These are phyloP conservation scores for Tetrapyrgos nigripes DNA, from an alignment of 1,284 basidiomycete species.

Conservation along the genomic window DNA sequence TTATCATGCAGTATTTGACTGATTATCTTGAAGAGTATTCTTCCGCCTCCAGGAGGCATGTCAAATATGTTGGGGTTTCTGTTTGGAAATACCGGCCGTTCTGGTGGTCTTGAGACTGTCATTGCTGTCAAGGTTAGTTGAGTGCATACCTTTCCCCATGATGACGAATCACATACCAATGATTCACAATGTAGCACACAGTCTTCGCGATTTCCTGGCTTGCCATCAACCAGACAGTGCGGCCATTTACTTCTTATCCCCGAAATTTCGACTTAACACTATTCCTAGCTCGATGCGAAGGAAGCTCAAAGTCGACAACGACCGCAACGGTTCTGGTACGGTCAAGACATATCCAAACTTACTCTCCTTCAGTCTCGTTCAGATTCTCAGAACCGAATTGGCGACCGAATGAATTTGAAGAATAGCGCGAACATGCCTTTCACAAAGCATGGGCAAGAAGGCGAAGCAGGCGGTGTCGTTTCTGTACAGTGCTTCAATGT, in stretches of 20 bases:
- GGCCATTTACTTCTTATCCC: conserved; percentile 27
- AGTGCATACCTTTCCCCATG: no score
- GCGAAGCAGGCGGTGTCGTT: conserved; percentile 50
- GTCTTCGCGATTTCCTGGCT: conserved; percentile 88
- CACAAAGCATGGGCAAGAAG: conserved; percentile 62
- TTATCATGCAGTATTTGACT: conserved; percentile 10
- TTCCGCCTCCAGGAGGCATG: conserved; percentile 58
- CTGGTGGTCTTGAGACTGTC: conserved; percentile 62
- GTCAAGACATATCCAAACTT: conserved; percentile 69
- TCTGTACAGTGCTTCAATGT: conserved; percentile 68
- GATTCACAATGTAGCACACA: no score
- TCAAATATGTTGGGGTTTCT: conserved; percentile 55
- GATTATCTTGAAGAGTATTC: conserved; percentile 57
- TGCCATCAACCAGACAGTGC: conserved; percentile 85
- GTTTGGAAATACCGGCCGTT: conserved; percentile 45
- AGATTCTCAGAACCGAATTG: conserved; percentile 70
- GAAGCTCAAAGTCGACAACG: conserved; percentile 64
- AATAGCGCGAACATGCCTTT: conserved; percentile 49
- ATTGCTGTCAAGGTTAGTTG: conserved; percentile 78
- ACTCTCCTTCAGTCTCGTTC: conserved; percentile 67
- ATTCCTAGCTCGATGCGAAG: conserved; percentile 59
- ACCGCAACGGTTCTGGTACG: conserved; percentile 81
- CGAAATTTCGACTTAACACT: conserved; percentile 15
- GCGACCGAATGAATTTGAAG: conserved; percentile 69
- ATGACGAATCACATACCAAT: no score